Evolutionary conservation across 331 rosid species (phyloP).

Genomic region (Malus hybrid): DNA sequence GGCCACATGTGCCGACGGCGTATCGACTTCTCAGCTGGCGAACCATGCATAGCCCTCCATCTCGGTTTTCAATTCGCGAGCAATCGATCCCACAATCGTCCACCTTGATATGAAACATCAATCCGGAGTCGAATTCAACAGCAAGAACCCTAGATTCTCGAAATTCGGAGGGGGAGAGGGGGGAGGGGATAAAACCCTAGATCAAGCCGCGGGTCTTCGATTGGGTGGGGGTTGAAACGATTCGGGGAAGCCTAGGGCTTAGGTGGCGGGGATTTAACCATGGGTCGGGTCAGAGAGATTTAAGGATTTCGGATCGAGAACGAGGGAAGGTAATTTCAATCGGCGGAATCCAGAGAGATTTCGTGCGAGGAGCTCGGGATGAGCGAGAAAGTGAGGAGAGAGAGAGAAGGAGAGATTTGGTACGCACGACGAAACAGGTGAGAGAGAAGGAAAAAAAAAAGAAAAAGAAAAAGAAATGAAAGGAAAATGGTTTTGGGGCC

Average conservation of each 20-base stretch:
- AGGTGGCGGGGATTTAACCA: not conserved
- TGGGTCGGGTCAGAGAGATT: not conserved
- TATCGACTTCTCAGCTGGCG: slow-evolving; percentile 75
- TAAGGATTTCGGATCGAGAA: slow-evolving; percentile 38
- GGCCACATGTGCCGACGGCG: slow-evolving; percentile 99
- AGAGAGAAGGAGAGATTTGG: slow-evolving; percentile 18
- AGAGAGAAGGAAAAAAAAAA: slow-evolving; percentile 12
- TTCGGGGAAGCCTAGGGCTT: not conserved
- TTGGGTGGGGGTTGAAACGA: slow-evolving; percentile 3
- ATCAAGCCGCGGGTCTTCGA: slow-evolving; percentile 57
- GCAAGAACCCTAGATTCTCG: slow-evolving; percentile 48
- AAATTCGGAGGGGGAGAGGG: not conserved
- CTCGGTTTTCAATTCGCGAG: slow-evolving; percentile 34
- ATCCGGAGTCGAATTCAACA: slow-evolving; percentile 59
- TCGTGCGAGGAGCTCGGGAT: slow-evolving; percentile 53
- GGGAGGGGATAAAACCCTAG: slow-evolving; percentile 26
- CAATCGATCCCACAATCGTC: slow-evolving; percentile 56
- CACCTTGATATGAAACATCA: slow-evolving; percentile 74
- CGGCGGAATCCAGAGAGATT: slow-evolving; percentile 69
- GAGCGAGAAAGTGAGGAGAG: slow-evolving; percentile 17
- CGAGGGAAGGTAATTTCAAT: slow-evolving; percentile 13
- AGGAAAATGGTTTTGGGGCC: slow-evolving; percentile 18
- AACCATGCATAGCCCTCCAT: slow-evolving; percentile 98
- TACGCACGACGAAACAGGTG: slow-evolving; percentile 33
- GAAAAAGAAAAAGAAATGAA: slow-evolving; percentile 2